Percentiles rank a stretch among this genome's conserved stretches.
These are phyloP conservation scores for Lactarius quietus DNA, from an alignment of 768 basidiomycete species.

Conservation along the genomic window DNA sequence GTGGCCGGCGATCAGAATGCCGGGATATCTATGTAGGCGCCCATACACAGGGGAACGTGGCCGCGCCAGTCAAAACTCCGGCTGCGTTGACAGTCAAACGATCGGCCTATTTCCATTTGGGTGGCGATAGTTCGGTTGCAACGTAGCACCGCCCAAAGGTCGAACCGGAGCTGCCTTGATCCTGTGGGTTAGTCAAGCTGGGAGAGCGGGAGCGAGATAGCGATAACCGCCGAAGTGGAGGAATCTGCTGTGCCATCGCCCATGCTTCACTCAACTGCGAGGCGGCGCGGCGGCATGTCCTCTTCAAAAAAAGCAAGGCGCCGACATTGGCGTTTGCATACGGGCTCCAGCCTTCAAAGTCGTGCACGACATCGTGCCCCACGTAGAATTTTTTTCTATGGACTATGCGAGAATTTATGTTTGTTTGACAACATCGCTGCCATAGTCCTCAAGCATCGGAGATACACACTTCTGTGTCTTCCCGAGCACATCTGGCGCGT, in stretches of 20 bases:
- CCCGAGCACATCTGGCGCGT: conserved; percentile 78
- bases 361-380: conserved; percentile 32
- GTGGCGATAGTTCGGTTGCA: too few relatives aligned
- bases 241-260: too few relatives aligned
- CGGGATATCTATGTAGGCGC: too few relatives aligned
- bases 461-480: conserved; percentile 75
- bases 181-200: too few relatives aligned
- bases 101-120: not conserved
- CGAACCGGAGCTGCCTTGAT: not conserved
- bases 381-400: not conserved
- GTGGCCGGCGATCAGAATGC: too few relatives aligned
- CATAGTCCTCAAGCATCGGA: conserved; percentile 15
- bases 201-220: not conserved
- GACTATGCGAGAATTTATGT: not conserved
- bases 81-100: not conserved
- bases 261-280: not conserved
- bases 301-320: conserved; percentile 12
- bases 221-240: too few relatives aligned
- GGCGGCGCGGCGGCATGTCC: not conserved
- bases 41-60: not conserved
- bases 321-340: conserved; percentile 28
- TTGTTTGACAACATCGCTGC: not conserved
- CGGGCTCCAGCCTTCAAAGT: conserved; percentile 51
- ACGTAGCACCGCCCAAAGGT: too few relatives aligned
- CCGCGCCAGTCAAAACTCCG: not conserved